Evolutionary conservation across 75 land plant genomes (phyloP).

Genomic region (Pinus tabuliformis): DNA sequence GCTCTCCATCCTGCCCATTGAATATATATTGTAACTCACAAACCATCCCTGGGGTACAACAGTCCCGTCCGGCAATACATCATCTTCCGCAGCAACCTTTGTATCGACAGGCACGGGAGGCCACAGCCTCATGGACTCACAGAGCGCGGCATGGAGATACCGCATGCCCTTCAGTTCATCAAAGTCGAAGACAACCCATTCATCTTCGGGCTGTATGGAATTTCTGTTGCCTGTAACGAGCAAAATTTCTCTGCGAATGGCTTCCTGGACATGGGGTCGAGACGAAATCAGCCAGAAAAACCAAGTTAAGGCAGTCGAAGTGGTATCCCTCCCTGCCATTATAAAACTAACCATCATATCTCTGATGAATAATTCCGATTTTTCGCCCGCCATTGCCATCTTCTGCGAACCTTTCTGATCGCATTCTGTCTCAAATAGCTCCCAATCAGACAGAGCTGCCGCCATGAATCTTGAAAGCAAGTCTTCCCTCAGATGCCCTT

Average conservation of each 20-base stretch:
- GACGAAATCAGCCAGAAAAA: slow-evolving; percentile 55
- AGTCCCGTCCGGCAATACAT: slow-evolving; percentile 72
- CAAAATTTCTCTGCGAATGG: slow-evolving; percentile 31
- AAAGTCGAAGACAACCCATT: not conserved
- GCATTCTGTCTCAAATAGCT: not conserved
- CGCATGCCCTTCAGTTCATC: slow-evolving; percentile 49
- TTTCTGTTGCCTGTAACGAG: not conserved
- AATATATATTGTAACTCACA: not conserved
- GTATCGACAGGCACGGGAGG: slow-evolving; percentile 78
- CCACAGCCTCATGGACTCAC: slow-evolving; percentile 65
- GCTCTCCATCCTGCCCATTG: slow-evolving; percentile 13
- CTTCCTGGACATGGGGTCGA: slow-evolving; percentile 33
- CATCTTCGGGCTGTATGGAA: not conserved
- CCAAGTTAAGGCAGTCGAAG: slow-evolving; percentile 50
- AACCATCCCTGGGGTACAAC: slow-evolving; percentile 15
- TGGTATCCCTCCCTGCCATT: slow-evolving; percentile 80
- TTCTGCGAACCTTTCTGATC: not conserved
- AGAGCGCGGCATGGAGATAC: slow-evolving; percentile 60
- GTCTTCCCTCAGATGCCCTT: slow-evolving; percentile 9
- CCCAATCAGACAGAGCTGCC: not conserved
- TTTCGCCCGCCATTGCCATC: too few species aligned
- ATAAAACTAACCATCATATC: slow-evolving; percentile 54
- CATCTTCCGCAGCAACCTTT: slow-evolving; percentile 47
- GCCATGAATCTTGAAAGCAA: not conserved
- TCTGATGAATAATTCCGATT: too few species aligned